Base-by-base conservation (phyloP, 768 basidiomycete genomes). In the Hebeloma cylindrosporum region DNA sequence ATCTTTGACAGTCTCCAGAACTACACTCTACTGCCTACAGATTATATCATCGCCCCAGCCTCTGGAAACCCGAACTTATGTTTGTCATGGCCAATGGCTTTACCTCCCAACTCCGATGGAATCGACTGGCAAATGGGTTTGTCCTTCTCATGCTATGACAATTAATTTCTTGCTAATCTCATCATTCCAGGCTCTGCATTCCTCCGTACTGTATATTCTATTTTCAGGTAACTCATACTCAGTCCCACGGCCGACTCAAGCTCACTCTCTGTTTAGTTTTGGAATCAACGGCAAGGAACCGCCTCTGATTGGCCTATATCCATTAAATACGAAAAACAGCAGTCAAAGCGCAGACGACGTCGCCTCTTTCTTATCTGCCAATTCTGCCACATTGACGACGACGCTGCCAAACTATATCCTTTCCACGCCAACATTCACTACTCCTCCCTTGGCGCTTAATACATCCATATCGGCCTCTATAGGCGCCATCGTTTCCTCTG, bases 111-210 rank as follows among this genome's bases (percentile, higher is more conserved):
- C 45, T 50, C 80, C 10, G 83, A 89, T 61, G 88, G 85, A 10
- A 74, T 91, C 40, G 88, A 91, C 56, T 91, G 88, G 88, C 85
- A 89, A 61, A 70, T 91, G 37, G 87, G 85, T 83, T 52, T 20
- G 63, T 47, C n/a, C 5, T 13, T 7, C 16, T n/a, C 23, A 1
- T 26, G 0, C 9, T 10, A 20, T 25, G 6, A 9, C 1, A 25
- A 18, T 26, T 30, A 23, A 18, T 27, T 4, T 25, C 2, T 31
- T 8, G 16, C 27, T 6, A 13, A 10, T 7, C 18, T 26, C 20
- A n/a, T 5, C 30, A 18, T 33, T 49, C 4, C 43, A 83, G 84
- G 85, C 16, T 61, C 76, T 1, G 72, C 83, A 0, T 90, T 90
- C 60, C 57, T 91, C 43, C 73, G 82, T 25, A 86, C 85, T 2